Percentiles rank a stretch among this genome's conserved stretches.
These are phyloP conservation scores for Debaryomyces singareniensis DNA, from an alignment of 1,139 yeast genomes.

Conservation along the genomic window DNA sequence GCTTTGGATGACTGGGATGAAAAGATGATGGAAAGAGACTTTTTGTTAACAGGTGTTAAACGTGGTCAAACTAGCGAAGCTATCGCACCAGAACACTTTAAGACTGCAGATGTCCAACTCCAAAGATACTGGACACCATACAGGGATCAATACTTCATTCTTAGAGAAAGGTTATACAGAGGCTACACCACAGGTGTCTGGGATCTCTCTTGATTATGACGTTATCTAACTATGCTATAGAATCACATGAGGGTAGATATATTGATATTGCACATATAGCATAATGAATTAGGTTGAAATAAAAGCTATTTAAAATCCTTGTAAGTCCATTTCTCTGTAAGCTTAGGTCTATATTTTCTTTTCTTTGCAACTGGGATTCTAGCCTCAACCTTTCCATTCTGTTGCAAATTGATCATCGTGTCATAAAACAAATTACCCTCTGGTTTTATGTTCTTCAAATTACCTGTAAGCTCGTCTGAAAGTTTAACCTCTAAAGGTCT, in stretches of 20 bases:
- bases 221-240: not conserved
- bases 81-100: conserved; percentile 65
- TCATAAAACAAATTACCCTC: conserved; percentile 88
- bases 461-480: conserved; percentile 81
- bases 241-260: not conserved
- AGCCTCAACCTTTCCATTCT: conserved; percentile 80
- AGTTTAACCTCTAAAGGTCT: conserved; percentile 79
- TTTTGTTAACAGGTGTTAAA: conserved; percentile 64
- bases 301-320: conserved; percentile 65
- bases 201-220: conserved; percentile 29
- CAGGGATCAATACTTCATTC: conserved; percentile 42
- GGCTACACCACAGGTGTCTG: conserved; percentile 44
- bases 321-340: conserved; percentile 88
- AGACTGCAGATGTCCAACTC: conserved; percentile 27
- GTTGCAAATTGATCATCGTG: conserved; percentile 74
- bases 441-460: conserved; percentile 77
- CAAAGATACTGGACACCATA: conserved; percentile 45
- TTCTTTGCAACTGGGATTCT: conserved; percentile 66
- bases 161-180: conserved; percentile 46
- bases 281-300: conserved; percentile 1
- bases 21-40: conserved; percentile 64
- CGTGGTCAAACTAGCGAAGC: conserved; percentile 68
- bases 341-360: conserved; percentile 62
- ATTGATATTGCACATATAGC: not conserved
- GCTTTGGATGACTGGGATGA: conserved; percentile 42